Evolutionary conservation across 1,139 yeast genomes (phyloP).

Genomic region (Saccharomyces hybrid): DNA sequence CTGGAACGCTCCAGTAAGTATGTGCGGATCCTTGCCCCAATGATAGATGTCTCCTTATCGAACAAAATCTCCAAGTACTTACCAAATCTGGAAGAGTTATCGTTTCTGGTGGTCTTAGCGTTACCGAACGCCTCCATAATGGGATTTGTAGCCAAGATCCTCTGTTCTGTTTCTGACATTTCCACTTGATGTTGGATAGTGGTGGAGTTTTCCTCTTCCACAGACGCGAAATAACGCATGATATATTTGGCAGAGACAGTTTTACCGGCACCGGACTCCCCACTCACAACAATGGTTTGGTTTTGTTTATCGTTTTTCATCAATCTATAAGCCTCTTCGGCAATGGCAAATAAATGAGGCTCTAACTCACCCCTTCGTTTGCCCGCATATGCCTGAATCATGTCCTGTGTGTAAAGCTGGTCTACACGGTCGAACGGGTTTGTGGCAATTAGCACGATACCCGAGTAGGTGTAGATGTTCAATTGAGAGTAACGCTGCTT

Average conservation of each 20-base stretch:
- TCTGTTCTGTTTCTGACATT: slow-evolving; percentile 90
- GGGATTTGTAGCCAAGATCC: slow-evolving; percentile 94
- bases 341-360: slow-evolving; percentile 96
- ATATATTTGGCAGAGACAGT: slow-evolving; percentile 96
- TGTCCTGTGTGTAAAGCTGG: slow-evolving; percentile 57
- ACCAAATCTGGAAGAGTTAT: slow-evolving; percentile 95
- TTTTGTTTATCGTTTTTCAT: slow-evolving; percentile 83
- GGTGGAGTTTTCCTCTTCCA: slow-evolving; percentile 47
- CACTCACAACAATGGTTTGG: slow-evolving; percentile 96
- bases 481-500: slow-evolving; percentile 84
- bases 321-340: slow-evolving; percentile 94
- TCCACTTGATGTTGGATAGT: slow-evolving; percentile 43
- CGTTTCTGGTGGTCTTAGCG: slow-evolving; percentile 96
- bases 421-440: slow-evolving; percentile 95
- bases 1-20: slow-evolving; percentile 91
- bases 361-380: slow-evolving; percentile 90
- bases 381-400: slow-evolving; percentile 95
- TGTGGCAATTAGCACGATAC: slow-evolving; percentile 94
- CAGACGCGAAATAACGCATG: slow-evolving; percentile 97
- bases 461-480: slow-evolving; percentile 93
- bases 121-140: slow-evolving; percentile 99
- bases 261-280: slow-evolving; percentile 99
- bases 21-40: slow-evolving; percentile 93
- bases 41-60: slow-evolving; percentile 65
- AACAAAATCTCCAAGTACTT: slow-evolving; percentile 90